phyloP scores from a whole-genome alignment of 345 rosid species.

The Gossypium sturtianum region DNA sequence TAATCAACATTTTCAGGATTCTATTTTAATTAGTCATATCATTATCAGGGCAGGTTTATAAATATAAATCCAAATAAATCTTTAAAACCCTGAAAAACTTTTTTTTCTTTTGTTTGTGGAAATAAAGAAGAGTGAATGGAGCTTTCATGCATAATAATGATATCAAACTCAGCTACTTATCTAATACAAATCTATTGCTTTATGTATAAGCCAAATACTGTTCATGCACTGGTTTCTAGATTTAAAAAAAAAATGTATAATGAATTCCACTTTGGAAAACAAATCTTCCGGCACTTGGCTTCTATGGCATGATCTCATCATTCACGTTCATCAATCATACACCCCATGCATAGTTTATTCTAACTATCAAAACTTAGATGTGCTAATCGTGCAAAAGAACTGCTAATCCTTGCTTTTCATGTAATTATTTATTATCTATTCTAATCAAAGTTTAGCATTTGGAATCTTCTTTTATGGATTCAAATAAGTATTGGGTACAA shows the following conservation, averaged over 20 bases:
- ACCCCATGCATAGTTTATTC: constrained; percentile 1
- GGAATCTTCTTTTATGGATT: background rate
- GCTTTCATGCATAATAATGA: constrained; percentile 1
- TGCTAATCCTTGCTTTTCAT: too few species aligned
- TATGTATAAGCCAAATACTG: background rate
- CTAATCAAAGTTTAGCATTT: background rate
- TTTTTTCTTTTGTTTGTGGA: background rate
- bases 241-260: background rate
- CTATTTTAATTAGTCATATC: background rate
- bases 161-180: background rate
- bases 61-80: background rate
- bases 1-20: background rate
- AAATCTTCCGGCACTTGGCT: constrained; percentile 3
- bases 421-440: background rate
- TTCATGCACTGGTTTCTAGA: background rate
- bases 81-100: too few species aligned
- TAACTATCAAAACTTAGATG: background rate
- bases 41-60: background rate
- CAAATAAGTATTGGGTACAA: too few species aligned
- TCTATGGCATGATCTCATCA: constrained; percentile 10
- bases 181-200: background rate
- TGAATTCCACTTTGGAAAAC: constrained; percentile 14
- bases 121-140: background rate
- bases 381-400: too few species aligned
- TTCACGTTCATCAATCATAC: constrained; percentile 5